These are phyloP conservation scores for Madurella fahalii DNA, from an alignment of 2,329 filamentous ascomycete species.

Conservation along the genomic window DNA sequence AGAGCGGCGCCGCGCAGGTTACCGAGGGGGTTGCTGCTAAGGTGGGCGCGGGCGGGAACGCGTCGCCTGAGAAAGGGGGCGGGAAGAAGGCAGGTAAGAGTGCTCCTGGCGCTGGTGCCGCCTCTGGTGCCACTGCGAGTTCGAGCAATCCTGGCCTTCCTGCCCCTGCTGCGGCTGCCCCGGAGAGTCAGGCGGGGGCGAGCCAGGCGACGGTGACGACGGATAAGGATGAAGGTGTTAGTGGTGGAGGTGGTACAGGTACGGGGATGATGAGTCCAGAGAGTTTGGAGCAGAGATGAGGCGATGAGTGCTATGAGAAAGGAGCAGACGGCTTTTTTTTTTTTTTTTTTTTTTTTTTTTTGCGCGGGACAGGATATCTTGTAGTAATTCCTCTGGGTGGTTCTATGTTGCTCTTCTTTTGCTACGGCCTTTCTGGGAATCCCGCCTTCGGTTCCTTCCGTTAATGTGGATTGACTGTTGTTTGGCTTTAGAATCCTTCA, in stretches of 20 bases:
- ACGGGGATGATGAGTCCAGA: conserved; percentile 76
- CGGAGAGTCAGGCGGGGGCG: conserved; percentile 38
- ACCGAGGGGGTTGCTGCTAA: conserved; percentile 39
- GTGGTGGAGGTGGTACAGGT: conserved; percentile 33
- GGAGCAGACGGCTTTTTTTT: no score
- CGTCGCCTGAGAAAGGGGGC: conserved; percentile 31
- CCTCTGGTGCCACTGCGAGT: conserved; percentile 2
- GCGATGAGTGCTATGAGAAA: not conserved
- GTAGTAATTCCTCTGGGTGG: no score
- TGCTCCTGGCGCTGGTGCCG: conserved; percentile 9
- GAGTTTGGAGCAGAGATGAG: conserved; percentile 53
- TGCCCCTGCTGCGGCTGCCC: conserved; percentile 38
- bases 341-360: no score
- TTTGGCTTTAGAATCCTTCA: not conserved
- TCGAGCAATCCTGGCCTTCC: conserved; percentile 35
- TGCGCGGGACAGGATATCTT: no score
- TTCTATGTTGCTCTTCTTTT: not conserved
- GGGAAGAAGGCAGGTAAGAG: conserved; percentile 46
- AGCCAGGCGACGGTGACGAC: conserved; percentile 57
- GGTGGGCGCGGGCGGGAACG: conserved; percentile 28
- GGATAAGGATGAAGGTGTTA: conserved; percentile 59
- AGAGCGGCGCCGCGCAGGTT: conserved; percentile 47
- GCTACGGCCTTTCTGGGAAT: not conserved
- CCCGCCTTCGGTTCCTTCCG: no score
- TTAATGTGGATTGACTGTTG: not conserved